These are phyloP conservation scores for Nothophytophthora sp. DNA, from an alignment of 352 stramenopile genomes.

Conservation along the genomic window DNA sequence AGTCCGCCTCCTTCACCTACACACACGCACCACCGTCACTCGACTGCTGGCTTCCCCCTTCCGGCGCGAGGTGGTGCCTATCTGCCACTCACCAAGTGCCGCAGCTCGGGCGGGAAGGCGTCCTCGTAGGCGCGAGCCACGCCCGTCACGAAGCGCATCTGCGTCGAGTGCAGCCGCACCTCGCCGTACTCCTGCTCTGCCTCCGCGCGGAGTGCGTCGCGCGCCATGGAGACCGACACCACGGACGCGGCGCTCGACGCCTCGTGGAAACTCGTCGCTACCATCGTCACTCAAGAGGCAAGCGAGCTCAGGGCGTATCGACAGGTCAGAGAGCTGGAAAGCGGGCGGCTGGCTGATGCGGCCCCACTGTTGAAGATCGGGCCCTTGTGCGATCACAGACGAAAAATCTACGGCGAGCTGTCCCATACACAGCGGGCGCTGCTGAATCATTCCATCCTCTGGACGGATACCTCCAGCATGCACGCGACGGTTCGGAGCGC, in stretches of 20 bases:
- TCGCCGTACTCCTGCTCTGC: slow-evolving; percentile 29
- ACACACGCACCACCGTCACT: background rate
- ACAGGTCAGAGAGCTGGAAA: no score
- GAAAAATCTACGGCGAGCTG: slow-evolving; percentile 1
- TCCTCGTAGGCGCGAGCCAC: slow-evolving; percentile 74
- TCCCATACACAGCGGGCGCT: no score
- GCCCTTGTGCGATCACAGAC: background rate
- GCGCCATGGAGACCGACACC: slow-evolving; percentile 25
- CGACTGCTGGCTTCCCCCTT: background rate
- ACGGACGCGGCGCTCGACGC: slow-evolving; percentile 15
- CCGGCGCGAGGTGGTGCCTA: no score
- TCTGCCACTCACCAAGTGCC: slow-evolving; percentile 34
- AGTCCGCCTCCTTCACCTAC: slow-evolving; percentile 57
- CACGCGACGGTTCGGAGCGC: slow-evolving; percentile 2
- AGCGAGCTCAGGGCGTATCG: no score
- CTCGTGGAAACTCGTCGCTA: slow-evolving; percentile 34
- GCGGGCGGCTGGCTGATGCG: no score
- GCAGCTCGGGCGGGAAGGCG: slow-evolving; percentile 63
- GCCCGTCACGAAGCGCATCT: slow-evolving; percentile 73
- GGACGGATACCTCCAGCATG: no score
- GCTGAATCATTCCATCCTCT: no score
- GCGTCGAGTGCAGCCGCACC: slow-evolving; percentile 55
- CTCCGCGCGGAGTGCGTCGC: slow-evolving; percentile 2
- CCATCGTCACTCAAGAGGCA: no score
- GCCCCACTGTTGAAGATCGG: no score